phyloP scores from a whole-genome alignment of 306 rosid species.

The Prunus fruticosa region DNA sequence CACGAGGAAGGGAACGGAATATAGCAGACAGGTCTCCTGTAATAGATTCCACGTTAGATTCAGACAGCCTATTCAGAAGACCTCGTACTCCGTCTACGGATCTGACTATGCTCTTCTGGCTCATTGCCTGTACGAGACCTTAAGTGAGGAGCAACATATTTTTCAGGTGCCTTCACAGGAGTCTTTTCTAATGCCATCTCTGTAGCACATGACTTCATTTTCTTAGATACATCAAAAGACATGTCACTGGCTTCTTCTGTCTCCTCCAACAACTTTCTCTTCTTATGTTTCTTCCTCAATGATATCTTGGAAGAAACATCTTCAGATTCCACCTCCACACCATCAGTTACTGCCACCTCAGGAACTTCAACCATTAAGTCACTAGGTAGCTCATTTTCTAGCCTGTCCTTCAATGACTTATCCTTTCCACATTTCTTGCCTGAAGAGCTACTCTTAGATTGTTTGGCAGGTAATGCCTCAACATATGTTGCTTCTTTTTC shows the following conservation, averaged over 20 bases:
- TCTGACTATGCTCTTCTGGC: conserved; percentile 65
- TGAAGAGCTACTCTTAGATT: conserved; percentile 27
- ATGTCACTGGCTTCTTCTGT: conserved; percentile 30
- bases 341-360: conserved; percentile 21
- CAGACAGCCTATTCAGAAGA: conserved; percentile 65
- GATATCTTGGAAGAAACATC: conserved; percentile 23
- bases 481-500: conserved; percentile 25
- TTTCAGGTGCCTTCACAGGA: conserved; percentile 39
- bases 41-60: conserved; percentile 69
- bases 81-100: conserved; percentile 64
- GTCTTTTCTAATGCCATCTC: conserved; percentile 23
- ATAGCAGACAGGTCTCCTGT: conserved; percentile 61
- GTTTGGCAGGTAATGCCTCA: conserved; percentile 32
- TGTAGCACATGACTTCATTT: conserved; percentile 14
- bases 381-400: conserved; percentile 24
- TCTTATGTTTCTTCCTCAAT: conserved; percentile 40
- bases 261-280: conserved; percentile 34
- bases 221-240: conserved; percentile 10
- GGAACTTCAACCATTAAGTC: conserved; percentile 17
- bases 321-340: conserved; percentile 28
- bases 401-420: conserved; percentile 25
- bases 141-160: conserved; percentile 72
- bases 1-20: conserved; percentile 56
- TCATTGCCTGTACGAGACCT: conserved; percentile 66
- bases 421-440: conserved; percentile 35